Conservation (phyloP, 176 grass and related monocot genomes). For the Phoenix roebelenii region DNA sequence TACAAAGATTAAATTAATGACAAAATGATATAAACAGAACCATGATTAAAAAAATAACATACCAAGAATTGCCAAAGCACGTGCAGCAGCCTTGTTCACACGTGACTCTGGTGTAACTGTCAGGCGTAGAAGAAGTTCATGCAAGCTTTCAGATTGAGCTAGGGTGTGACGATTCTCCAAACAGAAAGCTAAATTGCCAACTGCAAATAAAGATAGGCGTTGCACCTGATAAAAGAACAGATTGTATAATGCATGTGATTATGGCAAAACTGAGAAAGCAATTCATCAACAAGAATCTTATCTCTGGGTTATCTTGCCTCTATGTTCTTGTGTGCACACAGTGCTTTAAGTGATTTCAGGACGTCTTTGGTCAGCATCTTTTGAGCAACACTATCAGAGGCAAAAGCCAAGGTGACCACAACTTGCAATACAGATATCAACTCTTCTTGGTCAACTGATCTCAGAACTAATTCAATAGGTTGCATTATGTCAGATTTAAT, state of each 20-base stretch:
- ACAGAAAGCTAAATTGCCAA: conserved; percentile 98
- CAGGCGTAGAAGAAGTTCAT: conserved; percentile 73
- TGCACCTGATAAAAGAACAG: conserved; percentile 73
- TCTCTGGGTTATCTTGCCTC: conserved; percentile 57
- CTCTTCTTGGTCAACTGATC: conserved; percentile 75
- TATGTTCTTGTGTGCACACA: conserved; percentile 84
- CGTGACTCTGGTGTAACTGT: conserved; percentile 51
- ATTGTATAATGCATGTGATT: conserved; percentile 19
- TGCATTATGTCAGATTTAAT: conserved; percentile 97
- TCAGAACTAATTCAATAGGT: conserved; percentile 86
- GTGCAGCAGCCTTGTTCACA: conserved; percentile 76
- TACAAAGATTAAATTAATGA: too few species aligned
- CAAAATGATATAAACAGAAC: too few species aligned
- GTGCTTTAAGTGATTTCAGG: conserved; percentile 80
- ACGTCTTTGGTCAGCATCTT: conserved; percentile 89
- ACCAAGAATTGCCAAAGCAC: conserved; percentile 95
- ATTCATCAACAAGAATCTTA: conserved; percentile 10
- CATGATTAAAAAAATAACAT: background rate
- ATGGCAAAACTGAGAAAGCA: too few species aligned
- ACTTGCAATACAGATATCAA: conserved; percentile 90
- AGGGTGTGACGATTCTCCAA: conserved; percentile 82
- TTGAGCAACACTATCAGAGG: conserved; percentile 90
- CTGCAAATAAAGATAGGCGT: conserved; percentile 78
- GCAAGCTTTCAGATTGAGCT: conserved; percentile 78
- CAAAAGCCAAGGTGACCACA: conserved; percentile 85